These are phyloP conservation scores for Chloromonas sp. DNA, from an alignment of 163 green algal genomes.

Conservation along the genomic window DNA sequence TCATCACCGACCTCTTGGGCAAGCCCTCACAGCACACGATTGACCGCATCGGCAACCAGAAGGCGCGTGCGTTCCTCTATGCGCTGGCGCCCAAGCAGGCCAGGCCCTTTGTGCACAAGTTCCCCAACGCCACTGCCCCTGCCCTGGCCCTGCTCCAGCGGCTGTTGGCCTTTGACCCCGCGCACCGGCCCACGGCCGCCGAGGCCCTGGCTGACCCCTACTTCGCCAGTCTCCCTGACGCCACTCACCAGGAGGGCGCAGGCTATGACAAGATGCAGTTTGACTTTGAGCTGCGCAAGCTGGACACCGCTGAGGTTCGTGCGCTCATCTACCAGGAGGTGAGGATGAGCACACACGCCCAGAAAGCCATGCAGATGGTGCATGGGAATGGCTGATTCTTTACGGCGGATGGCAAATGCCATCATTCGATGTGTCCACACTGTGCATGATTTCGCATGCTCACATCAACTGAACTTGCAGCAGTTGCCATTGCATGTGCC, in stretches of 20 bases:
- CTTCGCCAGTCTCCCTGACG: constrained; percentile 44
- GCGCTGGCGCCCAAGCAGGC: constrained; percentile 86
- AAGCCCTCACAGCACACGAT: constrained; percentile 61
- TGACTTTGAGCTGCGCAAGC: constrained; percentile 84
- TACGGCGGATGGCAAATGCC: no score
- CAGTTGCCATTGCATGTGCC: no score
- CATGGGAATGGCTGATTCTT: no score
- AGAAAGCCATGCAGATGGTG: no score
- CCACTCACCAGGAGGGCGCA: constrained; percentile 14
- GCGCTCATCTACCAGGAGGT: constrained; percentile 96
- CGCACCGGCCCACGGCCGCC: constrained; percentile 79
- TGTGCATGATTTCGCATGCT: no score
- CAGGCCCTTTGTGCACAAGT: constrained; percentile 72
- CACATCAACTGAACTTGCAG: no score
- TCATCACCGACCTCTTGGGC: constrained; percentile 98
- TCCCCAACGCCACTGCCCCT: constrained; percentile 55
- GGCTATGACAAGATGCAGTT: constrained; percentile 68
- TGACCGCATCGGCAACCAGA: constrained; percentile 84
- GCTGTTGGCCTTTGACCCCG: constrained; percentile 93
- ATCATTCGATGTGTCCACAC: no score
- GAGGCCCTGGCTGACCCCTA: constrained; percentile 91
- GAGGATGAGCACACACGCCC: not conserved
- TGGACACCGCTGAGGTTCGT: constrained; percentile 85
- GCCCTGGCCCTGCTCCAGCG: constrained; percentile 77
- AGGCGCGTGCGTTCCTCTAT: constrained; percentile 87